phyloP scores from a whole-genome alignment of 768 basidiomycete genomes.

The Xanthoconium stramineum region DNA sequence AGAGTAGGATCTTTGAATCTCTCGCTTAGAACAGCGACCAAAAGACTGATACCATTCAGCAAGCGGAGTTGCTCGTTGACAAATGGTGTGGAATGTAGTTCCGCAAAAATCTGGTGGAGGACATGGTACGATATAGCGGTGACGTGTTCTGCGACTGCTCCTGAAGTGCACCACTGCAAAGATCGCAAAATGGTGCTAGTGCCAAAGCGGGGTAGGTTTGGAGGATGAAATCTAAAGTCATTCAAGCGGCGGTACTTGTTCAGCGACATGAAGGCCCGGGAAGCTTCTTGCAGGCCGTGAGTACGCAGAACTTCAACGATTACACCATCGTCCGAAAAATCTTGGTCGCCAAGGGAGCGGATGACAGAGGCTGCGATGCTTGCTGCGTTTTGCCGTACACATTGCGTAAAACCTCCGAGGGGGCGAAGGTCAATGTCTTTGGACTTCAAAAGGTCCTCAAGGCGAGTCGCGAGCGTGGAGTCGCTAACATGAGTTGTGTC shows the following conservation, averaged over 20 bases:
- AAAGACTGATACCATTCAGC: slow-evolving; percentile 68
- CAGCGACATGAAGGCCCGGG: slow-evolving; percentile 46
- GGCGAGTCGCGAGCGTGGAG: slow-evolving; percentile 21
- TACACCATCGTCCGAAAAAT: slow-evolving; percentile 49
- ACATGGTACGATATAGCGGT: slow-evolving; percentile 75
- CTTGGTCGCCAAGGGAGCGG: slow-evolving; percentile 64
- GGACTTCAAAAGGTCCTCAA: slow-evolving; percentile 36
- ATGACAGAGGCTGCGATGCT: slow-evolving; percentile 57
- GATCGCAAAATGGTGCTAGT: slow-evolving; percentile 50
- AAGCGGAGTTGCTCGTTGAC: slow-evolving; percentile 82
- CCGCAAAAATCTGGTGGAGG: slow-evolving; percentile 66
- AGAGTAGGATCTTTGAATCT: slow-evolving; percentile 58
- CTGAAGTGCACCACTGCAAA: slow-evolving; percentile 54
- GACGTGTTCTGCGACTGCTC: slow-evolving; percentile 36
- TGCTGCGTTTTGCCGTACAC: slow-evolving; percentile 47
- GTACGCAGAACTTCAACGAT: slow-evolving; percentile 46
- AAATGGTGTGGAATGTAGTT: slow-evolving; percentile 62
- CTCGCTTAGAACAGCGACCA: slow-evolving; percentile 59
- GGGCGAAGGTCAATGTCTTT: slow-evolving; percentile 31
- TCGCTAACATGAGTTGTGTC: slow-evolving; percentile 26
- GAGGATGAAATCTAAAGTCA: slow-evolving; percentile 52
- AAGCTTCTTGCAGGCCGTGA: slow-evolving; percentile 34
- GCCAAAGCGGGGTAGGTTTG: slow-evolving; percentile 62
- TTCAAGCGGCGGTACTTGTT: slow-evolving; percentile 48
- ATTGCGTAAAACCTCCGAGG: slow-evolving; percentile 33